Conservation (phyloP, 2,329 filamentous ascomycete species). For the Clonostachys byssicola region DNA sequence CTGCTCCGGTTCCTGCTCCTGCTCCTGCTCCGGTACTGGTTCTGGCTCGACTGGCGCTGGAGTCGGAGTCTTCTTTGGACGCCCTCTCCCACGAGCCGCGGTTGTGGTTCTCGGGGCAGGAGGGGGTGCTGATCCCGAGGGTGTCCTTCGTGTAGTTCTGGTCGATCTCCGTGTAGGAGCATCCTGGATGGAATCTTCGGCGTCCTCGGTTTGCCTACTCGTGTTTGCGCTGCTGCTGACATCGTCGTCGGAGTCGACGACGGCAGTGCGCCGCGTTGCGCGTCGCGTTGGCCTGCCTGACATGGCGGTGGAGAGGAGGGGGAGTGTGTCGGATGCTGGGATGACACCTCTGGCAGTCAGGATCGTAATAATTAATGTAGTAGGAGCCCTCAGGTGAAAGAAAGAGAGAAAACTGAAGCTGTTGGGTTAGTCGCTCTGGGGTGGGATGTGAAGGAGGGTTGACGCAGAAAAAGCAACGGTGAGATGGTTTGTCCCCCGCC, state of each 20-base stretch:
- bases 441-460: too few relatives aligned
- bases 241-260: conserved; percentile 80
- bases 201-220: conserved; percentile 50
- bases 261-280: conserved; percentile 63
- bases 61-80: conserved; percentile 35
- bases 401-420: too few relatives aligned
- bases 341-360: too few relatives aligned
- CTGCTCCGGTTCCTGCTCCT: conserved; percentile 5
- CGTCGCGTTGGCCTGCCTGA: conserved; percentile 32
- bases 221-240: conserved; percentile 42
- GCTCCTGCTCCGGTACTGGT: conserved; percentile 2
- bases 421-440: too few relatives aligned
- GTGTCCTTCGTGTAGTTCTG: conserved; percentile 26
- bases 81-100: conserved; percentile 24
- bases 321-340: not conserved
- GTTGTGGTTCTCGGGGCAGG: conserved; percentile 31
- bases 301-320: conserved; percentile 14
- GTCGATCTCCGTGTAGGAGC: conserved; percentile 28
- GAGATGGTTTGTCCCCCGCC: not conserved
- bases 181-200: conserved; percentile 78
- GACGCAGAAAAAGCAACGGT: not conserved
- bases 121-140: conserved; percentile 39
- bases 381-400: too few relatives aligned
- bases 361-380: too few relatives aligned
- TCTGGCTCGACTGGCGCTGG: conserved; percentile 8